These are phyloP conservation scores for Talaromyces rugulosus DNA, from an alignment of 2,329 filamentous ascomycete genomes.

Conservation along the genomic window DNA sequence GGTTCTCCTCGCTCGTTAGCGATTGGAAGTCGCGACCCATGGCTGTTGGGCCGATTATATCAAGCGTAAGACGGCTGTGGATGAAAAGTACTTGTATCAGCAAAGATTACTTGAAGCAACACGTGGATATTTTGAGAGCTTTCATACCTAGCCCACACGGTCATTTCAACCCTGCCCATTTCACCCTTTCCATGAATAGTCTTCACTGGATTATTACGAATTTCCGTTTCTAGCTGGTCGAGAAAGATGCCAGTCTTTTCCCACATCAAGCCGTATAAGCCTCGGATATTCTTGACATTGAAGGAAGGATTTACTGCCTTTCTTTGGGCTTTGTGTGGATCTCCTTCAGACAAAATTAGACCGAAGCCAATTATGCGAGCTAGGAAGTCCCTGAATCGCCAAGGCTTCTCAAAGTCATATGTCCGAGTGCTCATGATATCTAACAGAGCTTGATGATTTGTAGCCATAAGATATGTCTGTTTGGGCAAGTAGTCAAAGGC, in stretches of 20 bases:
- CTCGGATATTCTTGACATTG: neutral
- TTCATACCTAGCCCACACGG: neutral
- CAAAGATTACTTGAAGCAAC: neutral
- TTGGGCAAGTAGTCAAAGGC: neutral
- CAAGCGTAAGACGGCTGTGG: neutral
- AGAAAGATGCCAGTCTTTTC: neutral
- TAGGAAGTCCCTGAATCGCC: neutral
- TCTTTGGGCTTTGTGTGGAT: neutral
- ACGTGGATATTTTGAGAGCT: neutral
- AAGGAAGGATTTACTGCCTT: neutral
- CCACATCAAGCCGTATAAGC: neutral
- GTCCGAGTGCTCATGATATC: neutral
- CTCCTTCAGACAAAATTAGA: neutral
- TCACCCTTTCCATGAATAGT: conserved; percentile 17
- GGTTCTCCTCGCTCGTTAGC: neutral
- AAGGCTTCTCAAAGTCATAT: neutral
- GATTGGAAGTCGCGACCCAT: neutral
- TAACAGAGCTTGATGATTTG: neutral
- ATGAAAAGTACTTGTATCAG: neutral
- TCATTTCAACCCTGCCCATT: conserved; percentile 5
- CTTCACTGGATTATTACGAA: conserved; percentile 20
- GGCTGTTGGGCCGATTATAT: neutral
- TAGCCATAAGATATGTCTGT: neutral
- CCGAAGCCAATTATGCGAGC: neutral
- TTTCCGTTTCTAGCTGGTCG: neutral